Conservation (phyloP, 768 basidiomycete species). For the Multifurca ochricompacta region DNA sequence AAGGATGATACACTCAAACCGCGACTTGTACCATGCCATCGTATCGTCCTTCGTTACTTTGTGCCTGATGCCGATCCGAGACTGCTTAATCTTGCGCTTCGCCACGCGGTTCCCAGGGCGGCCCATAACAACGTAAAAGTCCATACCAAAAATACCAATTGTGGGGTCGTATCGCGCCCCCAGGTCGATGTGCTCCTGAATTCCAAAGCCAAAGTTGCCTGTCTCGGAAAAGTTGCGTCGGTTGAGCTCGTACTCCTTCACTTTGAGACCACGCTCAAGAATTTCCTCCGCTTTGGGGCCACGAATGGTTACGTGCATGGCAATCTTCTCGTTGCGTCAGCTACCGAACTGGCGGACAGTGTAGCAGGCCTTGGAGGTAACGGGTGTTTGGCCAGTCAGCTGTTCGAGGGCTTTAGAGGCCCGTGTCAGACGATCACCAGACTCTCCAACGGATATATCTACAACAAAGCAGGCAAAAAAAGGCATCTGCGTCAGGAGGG, state of each 20-base stretch:
- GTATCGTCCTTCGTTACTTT: no score
- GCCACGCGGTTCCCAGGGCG: no score
- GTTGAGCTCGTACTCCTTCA: slow-evolving; percentile 98
- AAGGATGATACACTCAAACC: slow-evolving; percentile 96
- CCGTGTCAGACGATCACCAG: slow-evolving; percentile 97
- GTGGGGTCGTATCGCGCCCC: no score
- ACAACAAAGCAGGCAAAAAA: slow-evolving; percentile 8
- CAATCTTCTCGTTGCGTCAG: slow-evolving; percentile 99
- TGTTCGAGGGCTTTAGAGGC: slow-evolving; percentile 99
- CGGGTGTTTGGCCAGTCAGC: slow-evolving; percentile 95
- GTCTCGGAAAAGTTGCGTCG: slow-evolving; percentile 97
- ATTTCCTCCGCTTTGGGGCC: no score
- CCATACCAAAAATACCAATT: no score
- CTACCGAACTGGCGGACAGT: slow-evolving; percentile 98
- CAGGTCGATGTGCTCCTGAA: no score
- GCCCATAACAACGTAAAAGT: no score
- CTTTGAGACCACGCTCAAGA: no score
- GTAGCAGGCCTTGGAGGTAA: slow-evolving; percentile 99
- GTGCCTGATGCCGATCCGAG: slow-evolving; percentile 81
- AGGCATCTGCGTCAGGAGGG: slow-evolving; percentile 6
- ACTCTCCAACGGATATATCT: no score
- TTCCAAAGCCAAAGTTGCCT: slow-evolving; percentile 99
- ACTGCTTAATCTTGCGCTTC: slow-evolving; percentile 80
- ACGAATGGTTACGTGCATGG: slow-evolving; percentile 95
- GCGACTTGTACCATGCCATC: slow-evolving; percentile 99